These are phyloP conservation scores for Pistacia vera DNA, from an alignment of 345 rosid species.

Conservation along the genomic window DNA sequence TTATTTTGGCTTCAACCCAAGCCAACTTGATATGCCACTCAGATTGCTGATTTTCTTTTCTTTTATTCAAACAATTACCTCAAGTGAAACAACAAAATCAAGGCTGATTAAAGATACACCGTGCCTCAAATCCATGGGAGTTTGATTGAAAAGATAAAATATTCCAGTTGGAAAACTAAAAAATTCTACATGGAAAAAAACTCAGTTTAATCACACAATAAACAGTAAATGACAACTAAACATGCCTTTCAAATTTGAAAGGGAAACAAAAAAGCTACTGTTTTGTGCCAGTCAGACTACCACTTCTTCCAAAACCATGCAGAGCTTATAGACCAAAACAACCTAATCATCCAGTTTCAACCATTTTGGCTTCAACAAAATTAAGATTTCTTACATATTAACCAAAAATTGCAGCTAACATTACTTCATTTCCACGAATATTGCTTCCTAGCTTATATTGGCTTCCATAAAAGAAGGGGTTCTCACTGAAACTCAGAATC, in stretches of 20 bases:
- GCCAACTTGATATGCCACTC: not conserved
- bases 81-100: not conserved
- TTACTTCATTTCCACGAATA: not conserved
- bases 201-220: not conserved
- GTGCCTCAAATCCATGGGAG: not conserved
- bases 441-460: not conserved
- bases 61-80: not conserved
- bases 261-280: not conserved
- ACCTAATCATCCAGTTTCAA: not conserved
- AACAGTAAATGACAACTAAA: not conserved
- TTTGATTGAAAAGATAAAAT: not conserved
- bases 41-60: constrained; percentile 1
- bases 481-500: not conserved
- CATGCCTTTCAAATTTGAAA: not conserved
- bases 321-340: not conserved
- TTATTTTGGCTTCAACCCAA: not conserved
- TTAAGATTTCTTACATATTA: not conserved
- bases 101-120: not conserved
- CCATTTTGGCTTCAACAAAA: not conserved
- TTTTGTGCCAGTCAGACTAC: not conserved
- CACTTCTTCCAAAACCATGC: not conserved
- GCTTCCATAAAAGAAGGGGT: not conserved
- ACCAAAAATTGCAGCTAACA: constrained; percentile 7
- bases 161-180: not conserved
- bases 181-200: not conserved